These are phyloP conservation scores for Talaromyces sp. DNA, from an alignment of 2,329 filamentous ascomycete species.

Conservation along the genomic window DNA sequence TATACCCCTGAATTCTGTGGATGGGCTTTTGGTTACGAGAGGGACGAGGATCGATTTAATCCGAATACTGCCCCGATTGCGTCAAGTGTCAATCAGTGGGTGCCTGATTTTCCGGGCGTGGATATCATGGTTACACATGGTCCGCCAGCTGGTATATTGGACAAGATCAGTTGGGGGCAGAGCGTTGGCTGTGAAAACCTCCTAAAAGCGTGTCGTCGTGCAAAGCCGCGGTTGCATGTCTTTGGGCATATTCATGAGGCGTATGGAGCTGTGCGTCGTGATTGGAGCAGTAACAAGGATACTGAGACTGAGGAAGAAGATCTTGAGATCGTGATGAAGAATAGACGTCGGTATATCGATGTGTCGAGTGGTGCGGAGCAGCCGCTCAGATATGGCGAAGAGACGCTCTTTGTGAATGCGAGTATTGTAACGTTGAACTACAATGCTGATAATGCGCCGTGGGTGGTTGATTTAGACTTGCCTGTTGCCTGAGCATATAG, in stretches of 20 bases:
- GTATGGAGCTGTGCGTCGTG: conserved; percentile 44
- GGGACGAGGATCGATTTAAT: conserved; percentile 53
- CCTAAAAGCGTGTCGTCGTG: conserved; percentile 49
- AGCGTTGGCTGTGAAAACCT: conserved; percentile 56
- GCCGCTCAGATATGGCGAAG: conserved; percentile 43
- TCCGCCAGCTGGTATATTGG: conserved; percentile 52
- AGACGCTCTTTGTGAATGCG: conserved; percentile 59
- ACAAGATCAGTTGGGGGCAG: conserved; percentile 33
- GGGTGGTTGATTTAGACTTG: conserved; percentile 55
- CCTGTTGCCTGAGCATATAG: conserved; percentile 22
- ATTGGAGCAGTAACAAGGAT: conserved; percentile 17
- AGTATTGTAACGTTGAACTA: conserved; percentile 54
- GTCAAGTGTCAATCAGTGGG: conserved; percentile 7
- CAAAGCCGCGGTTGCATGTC: conserved; percentile 55
- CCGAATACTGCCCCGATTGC: conserved; percentile 25
- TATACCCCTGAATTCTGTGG: conserved; percentile 56
- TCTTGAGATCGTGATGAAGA: conserved; percentile 29
- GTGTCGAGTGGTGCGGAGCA: conserved; percentile 27
- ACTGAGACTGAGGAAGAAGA: conserved; percentile 19
- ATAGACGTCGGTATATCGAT: conserved; percentile 35
- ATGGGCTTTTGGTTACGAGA: conserved; percentile 56
- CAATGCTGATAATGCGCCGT: conserved; percentile 51
- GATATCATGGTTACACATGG: conserved; percentile 63
- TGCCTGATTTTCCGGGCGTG: conserved; percentile 45
- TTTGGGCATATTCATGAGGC: conserved; percentile 63